Percentiles rank a stretch among this genome's conserved stretches.
Evolutionary conservation across 495 filamentous ascomycete species (phyloP).

Genomic region (Neurospora sp.): DNA sequence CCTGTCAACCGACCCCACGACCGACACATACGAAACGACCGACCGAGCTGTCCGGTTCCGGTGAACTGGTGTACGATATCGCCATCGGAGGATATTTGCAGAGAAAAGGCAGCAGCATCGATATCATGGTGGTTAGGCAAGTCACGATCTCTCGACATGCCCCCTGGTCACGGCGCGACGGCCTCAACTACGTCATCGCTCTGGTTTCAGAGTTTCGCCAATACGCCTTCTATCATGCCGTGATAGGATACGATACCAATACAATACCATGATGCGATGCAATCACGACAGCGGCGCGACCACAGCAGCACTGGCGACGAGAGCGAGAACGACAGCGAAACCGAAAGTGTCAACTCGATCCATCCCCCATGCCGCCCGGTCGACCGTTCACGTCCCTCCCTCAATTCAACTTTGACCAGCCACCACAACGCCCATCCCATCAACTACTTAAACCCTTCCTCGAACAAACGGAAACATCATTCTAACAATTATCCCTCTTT

Average conservation of each 20-base stretch:
- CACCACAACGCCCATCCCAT: not conserved
- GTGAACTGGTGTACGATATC: not conserved
- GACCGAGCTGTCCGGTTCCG: not conserved
- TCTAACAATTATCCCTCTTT: not conserved
- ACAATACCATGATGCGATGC: not conserved
- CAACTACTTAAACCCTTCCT: not conserved
- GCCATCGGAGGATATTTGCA: not conserved
- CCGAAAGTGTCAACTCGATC: not conserved
- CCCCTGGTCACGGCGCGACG: not conserved
- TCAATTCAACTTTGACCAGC: not conserved
- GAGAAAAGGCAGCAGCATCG: not conserved
- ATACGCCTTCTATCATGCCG: not conserved
- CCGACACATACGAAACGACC: not conserved
- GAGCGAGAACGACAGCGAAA: not conserved
- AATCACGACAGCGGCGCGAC: not conserved
- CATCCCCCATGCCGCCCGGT: not conserved
- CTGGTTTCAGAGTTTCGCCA: not conserved
- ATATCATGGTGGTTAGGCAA: not conserved
- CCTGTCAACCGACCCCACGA: not conserved
- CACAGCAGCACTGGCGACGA: not conserved
- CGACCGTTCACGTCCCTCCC: not conserved
- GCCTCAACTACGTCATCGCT: not conserved
- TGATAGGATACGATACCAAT: not conserved
- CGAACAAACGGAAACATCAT: conserved; percentile 33
- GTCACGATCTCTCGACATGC: not conserved